Conservation (phyloP, 2,329 filamentous ascomycete species). For the Coleophoma eucalyptorum region DNA sequence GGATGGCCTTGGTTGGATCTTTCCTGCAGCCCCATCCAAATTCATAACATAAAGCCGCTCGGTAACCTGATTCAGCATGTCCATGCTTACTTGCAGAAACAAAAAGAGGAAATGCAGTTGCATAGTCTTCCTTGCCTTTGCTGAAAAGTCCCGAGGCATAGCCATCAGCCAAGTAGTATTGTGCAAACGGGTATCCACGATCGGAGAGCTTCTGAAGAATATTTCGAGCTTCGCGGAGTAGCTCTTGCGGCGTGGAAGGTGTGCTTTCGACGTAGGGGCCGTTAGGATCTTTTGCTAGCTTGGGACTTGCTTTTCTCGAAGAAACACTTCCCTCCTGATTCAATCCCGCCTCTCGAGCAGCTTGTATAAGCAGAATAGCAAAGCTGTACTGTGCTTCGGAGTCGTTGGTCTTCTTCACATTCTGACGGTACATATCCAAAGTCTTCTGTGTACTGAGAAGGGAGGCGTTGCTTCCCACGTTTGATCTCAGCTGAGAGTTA, state of each 20-base stretch:
- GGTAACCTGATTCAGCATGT: slow-evolving; percentile 92
- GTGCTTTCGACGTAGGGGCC: slow-evolving; percentile 41
- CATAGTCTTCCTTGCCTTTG: slow-evolving; percentile 90
- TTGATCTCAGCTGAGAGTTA: slow-evolving; percentile 74
- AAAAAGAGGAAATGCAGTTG: slow-evolving; percentile 88
- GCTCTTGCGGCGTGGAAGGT: slow-evolving; percentile 55
- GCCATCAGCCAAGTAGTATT: slow-evolving; percentile 95
- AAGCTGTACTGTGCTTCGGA: slow-evolving; percentile 92
- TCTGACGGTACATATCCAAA: slow-evolving; percentile 93
- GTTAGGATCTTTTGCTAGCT: slow-evolving; percentile 42
- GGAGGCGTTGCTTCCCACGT: slow-evolving; percentile 85
- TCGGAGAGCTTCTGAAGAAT: slow-evolving; percentile 86
- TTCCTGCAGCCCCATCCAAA: slow-evolving; percentile 96
- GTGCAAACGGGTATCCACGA: slow-evolving; percentile 90
- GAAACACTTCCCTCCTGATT: slow-evolving; percentile 38
- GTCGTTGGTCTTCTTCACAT: slow-evolving; percentile 96
- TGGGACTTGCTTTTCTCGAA: slow-evolving; percentile 32
- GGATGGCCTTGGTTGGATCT: slow-evolving; percentile 85
- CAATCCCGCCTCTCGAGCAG: slow-evolving; percentile 73
- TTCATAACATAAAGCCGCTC: slow-evolving; percentile 91
- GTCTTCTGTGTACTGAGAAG: slow-evolving; percentile 90
- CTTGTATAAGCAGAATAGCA: slow-evolving; percentile 88
- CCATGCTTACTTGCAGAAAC: slow-evolving; percentile 93
- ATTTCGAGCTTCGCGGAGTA: slow-evolving; percentile 81
- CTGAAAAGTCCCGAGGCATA: slow-evolving; percentile 93